Base-by-base conservation (phyloP, 768 basidiomycete genomes). In the Leucocoprinus birnbaumii region DNA sequence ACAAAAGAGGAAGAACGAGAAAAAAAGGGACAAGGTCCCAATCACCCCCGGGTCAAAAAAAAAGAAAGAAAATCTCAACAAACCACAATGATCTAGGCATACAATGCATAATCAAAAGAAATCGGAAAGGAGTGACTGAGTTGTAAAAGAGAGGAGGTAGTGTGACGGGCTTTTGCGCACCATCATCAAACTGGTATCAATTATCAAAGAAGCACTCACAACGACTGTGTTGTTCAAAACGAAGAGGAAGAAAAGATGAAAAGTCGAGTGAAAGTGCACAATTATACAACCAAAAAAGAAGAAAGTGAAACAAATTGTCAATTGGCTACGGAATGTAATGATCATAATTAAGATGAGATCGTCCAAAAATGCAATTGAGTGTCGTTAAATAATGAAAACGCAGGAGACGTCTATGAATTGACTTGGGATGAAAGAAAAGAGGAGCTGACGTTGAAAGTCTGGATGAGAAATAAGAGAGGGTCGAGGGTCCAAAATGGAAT, bases 201-300 rank as follows among this genome's bases (percentile, higher is more conserved):
- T 48, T 14, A 55, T 37, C 3, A 16, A n/a, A 4, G n/a, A 18
- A 18, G 16, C 38, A 40, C 24, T 3, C 11, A n/a, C n/a, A 38
- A 51, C 31, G 16, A 24, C 21, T 55, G 57, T 58, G 46, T 40
- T 57, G 52, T 53, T 42, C 41, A 51, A 31, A 57, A 34, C 40
- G 49, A 61, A 24, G 31, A 31, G 34, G 41, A 60, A 55, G 57
- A 35, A 37, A 10, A 48, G n/a, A n/a, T n/a, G n/a, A n/a, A 34
- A 50, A 38, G 34, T 45, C 53, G 25, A 26, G 26, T 27, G 40
- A 31, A 48, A 48, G 48, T 25, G 48, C 38, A 41, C 25, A 40
- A 44, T 26, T 31, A 48, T 51, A 34, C 45, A 58, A 24, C 53
- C 48, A 46, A 47, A n/a, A n/a, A 46, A 48, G 34, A 11, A 51